A percentile compares a stretch with the other conserved stretches of the same genome.
Conservation (phyloP, 345 rosid species). For the Iberis pinnata region DNA sequence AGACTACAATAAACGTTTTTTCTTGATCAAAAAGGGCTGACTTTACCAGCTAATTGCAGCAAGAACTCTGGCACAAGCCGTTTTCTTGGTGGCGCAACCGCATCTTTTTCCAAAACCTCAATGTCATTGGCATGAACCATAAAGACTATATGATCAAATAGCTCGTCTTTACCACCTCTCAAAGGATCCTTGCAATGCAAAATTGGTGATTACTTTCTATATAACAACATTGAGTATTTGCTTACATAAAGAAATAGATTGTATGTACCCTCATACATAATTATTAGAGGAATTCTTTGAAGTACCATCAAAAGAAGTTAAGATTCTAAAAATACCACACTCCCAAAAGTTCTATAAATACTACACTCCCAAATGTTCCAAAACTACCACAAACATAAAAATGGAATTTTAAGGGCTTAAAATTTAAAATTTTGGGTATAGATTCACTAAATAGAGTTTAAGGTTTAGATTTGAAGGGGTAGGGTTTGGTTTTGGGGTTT, state of each 20-base stretch:
- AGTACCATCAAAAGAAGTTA: no score
- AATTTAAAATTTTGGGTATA: no score
- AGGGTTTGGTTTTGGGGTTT: no score
- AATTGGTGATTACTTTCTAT: background rate
- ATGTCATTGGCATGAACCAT: slow-evolving; percentile 54
- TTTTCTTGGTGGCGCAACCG: slow-evolving; percentile 56
- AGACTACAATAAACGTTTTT: background rate
- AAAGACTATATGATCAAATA: slow-evolving; percentile 62
- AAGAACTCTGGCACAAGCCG: slow-evolving; percentile 76
- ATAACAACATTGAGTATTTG: slow-evolving; percentile 4
- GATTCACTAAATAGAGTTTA: no score
- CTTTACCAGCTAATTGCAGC: slow-evolving; percentile 51
- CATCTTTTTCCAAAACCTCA: slow-evolving; percentile 56
- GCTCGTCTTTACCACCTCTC: slow-evolving; percentile 83
- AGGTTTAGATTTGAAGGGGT: no score
- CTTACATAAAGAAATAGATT: slow-evolving; percentile 88
- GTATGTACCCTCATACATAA: slow-evolving; percentile 81
- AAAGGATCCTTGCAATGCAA: slow-evolving; percentile 66
- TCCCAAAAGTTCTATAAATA: no score
- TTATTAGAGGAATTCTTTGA: no score
- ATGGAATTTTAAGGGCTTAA: no score
- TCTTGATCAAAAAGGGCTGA: slow-evolving; percentile 66
- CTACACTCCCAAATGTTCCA: no score
- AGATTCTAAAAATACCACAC: no score
- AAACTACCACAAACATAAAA: no score